These are phyloP conservation scores for Trichosporon faecale DNA, from an alignment of 1,284 basidiomycete genomes.

Conservation along the genomic window DNA sequence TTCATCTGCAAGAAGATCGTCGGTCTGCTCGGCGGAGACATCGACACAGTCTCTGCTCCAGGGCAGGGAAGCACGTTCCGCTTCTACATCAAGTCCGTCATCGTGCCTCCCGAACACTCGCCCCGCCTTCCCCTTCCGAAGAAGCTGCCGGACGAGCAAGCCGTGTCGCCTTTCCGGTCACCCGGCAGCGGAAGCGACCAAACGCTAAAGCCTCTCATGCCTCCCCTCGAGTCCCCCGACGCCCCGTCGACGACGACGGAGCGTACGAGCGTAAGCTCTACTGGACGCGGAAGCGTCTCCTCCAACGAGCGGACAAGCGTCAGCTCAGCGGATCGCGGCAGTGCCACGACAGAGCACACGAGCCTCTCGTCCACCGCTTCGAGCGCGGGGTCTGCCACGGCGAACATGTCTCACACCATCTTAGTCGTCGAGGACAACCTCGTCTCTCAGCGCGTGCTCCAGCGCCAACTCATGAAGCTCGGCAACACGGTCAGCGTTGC, in stretches of 20 bases:
- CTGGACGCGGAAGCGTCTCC: neutral
- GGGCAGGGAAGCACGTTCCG: slow-evolving; percentile 51
- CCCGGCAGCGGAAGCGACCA: too few species aligned
- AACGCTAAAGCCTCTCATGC: too few species aligned
- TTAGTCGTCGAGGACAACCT: slow-evolving; percentile 45
- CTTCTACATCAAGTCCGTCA: slow-evolving; percentile 34
- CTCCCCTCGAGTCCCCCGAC: neutral
- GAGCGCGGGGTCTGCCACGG: neutral
- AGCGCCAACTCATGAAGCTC: slow-evolving; percentile 43
- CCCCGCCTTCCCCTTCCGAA: neutral
- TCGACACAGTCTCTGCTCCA: slow-evolving; percentile 31
- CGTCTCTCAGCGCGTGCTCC: slow-evolving; percentile 49
- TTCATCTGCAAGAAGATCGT: slow-evolving; percentile 38
- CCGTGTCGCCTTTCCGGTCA: neutral
- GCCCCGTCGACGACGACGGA: neutral
- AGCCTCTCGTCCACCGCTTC: neutral
- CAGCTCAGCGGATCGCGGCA: neutral
- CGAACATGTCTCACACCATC: slow-evolving; percentile 11
- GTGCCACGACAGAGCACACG: neutral
- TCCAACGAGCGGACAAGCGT: neutral
- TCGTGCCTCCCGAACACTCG: neutral
- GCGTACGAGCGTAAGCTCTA: neutral
- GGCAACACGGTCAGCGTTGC: slow-evolving; percentile 41
- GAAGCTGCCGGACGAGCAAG: neutral
- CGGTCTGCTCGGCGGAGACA: slow-evolving; percentile 38